Base-by-base conservation (phyloP, 1,139 yeast genomes). In the Zygosaccharomyces pseudobailii region DNA sequence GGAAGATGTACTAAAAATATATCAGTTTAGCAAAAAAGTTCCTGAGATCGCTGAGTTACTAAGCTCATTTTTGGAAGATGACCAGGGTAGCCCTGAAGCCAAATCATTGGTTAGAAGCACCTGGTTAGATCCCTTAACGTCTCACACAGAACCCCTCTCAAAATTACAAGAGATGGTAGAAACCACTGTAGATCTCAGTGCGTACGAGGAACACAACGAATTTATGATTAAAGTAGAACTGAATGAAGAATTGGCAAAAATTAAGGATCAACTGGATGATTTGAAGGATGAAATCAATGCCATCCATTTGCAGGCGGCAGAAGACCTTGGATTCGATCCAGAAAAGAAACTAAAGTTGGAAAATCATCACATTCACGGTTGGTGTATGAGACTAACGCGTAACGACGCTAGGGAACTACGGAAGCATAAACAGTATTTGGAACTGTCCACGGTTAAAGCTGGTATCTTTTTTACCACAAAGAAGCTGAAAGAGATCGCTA, bases 301-400 rank as follows among this genome's bases (percentile, higher is more conserved):
- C 2, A 76, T 82, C 43, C 96, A 89, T 61, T 63, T 71, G 27
- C 75, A 76, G 6, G 82, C 83, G 3, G 87, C 86, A 1, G 86
- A 83, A 22, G 95, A 86, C 55, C 75, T 92, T 41, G 78, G 79
- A 20, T 79, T 89, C 68, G 97, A 90, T 50, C 74, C 84, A 4
- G 96, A 87, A 50, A 88, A 87, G 68, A 89, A 89, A 65, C 74
- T 94, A 55, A 92, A 92, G 65, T 71, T 94, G 43, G 98, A 92
- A 62, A 80, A 85, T 46, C 96, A 90, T 62, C 84, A 78, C 55
- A 79, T 78, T 27, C 94, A 87, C 65, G 97, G 97, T 9, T 90
- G 96, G 95, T 88, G 96, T 63, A 79, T 90, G 73, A 75, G 97
- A 57, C 79, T 92, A 21, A 90, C 97, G 0, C 78, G 98, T 66